A percentile compares a stretch with the other conserved stretches of the same genome.
These are phyloP conservation scores for Scheffersomyces amazonensis DNA, from an alignment of 805 yeast genomes.

Conservation along the genomic window DNA sequence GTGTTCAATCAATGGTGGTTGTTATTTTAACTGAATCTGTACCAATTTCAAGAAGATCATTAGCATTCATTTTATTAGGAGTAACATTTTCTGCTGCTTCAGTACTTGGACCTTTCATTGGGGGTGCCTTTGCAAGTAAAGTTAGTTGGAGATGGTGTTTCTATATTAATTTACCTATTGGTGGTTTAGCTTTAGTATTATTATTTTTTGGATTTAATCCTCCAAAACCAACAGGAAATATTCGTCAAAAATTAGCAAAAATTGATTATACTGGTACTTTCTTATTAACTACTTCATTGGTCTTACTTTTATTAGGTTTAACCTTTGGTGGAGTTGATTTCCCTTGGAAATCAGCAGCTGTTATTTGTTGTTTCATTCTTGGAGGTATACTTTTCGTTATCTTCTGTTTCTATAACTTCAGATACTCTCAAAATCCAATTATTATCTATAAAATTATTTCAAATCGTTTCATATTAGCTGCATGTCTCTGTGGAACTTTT, in stretches of 20 bases:
- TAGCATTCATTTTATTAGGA: conserved; percentile 37
- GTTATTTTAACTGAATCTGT: conserved; percentile 58
- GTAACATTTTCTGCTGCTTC: conserved; percentile 48
- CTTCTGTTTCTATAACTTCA: conserved; percentile 41
- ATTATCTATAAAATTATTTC: conserved; percentile 41
- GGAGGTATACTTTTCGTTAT: conserved; percentile 37
- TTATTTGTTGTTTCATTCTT: conserved; percentile 45
- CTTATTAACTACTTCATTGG: conserved; percentile 40
- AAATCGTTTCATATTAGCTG: conserved; percentile 32
- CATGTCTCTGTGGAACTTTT: conserved; percentile 34
- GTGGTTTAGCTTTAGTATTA: conserved; percentile 46
- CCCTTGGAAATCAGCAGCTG: conserved; percentile 56
- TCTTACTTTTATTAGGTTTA: conserved; percentile 46
- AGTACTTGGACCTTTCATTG: conserved; percentile 61
- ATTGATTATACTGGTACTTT: conserved; percentile 52
- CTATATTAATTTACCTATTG: conserved; percentile 65
- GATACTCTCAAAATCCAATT: conserved; percentile 43
- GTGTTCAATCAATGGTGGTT: conserved; percentile 54
- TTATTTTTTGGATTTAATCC: conserved; percentile 45
- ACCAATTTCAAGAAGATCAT: conserved; percentile 39
- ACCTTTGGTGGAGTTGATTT: conserved; percentile 53
- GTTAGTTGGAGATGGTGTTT: conserved; percentile 79
- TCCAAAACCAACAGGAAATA: conserved; percentile 39
- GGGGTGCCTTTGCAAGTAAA: conserved; percentile 60
- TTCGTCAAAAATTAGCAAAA: conserved; percentile 32